A percentile compares a stretch with the other conserved stretches of the same genome.
Evolutionary conservation across 371 early-diverging fungal genomes (phyloP).

Genomic region (Rhizopus delemar): DNA sequence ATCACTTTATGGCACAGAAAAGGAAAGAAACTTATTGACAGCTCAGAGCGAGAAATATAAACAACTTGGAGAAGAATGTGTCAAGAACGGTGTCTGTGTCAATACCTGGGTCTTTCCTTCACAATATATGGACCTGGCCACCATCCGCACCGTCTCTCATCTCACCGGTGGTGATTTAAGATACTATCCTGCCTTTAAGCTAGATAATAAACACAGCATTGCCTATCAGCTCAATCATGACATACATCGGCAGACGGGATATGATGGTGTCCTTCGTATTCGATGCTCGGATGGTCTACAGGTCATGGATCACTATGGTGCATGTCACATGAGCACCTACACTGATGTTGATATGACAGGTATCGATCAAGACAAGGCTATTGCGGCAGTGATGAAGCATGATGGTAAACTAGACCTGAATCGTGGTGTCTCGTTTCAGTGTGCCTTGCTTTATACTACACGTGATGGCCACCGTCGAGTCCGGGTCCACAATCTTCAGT

Average conservation of each 20-base stretch:
- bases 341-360: conserved; percentile 93
- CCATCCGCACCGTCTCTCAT: conserved; percentile 70
- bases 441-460: conserved; percentile 91
- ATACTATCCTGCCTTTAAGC: conserved; percentile 78
- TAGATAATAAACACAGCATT: conserved; percentile 69
- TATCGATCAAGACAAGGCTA: conserved; percentile 85
- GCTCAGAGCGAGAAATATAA: conserved; percentile 87
- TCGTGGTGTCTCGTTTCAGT: conserved; percentile 83
- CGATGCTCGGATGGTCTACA: conserved; percentile 90
- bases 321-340: conserved; percentile 90
- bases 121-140: conserved; percentile 88
- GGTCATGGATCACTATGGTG: conserved; percentile 91
- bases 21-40: conserved; percentile 81
- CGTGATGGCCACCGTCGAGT: conserved; percentile 86
- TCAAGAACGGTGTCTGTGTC: conserved; percentile 81
- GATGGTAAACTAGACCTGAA: conserved; percentile 91
- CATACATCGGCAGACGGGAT: conserved; percentile 80
- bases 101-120: conserved; percentile 88
- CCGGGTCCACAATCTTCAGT: conserved; percentile 84
- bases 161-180: conserved; percentile 88
- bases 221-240: conserved; percentile 74
- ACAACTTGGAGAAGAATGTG: conserved; percentile 80
- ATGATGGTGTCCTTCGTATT: conserved; percentile 87
- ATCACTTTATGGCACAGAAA: conserved; percentile 87
- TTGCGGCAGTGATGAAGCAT: conserved; percentile 86